Evolutionary conservation across 108 stramenopile species (phyloP).

Genomic region (Cyclostephanos invisitatus): DNA sequence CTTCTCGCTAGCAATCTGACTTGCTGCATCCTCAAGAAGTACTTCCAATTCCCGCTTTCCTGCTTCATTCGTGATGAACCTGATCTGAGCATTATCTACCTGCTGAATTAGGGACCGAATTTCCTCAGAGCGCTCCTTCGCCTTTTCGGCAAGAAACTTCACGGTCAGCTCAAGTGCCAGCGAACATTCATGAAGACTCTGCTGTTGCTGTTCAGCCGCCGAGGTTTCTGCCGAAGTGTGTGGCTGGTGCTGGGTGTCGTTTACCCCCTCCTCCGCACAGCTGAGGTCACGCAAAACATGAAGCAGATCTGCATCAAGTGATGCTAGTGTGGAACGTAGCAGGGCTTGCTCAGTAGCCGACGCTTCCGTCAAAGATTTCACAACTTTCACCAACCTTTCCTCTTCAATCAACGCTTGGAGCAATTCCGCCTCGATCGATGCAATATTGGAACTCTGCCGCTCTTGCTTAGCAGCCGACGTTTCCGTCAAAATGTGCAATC

Average conservation of each 20-base stretch:
- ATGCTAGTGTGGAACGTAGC: not conserved
- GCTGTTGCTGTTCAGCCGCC: not conserved
- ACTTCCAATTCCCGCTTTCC: not conserved
- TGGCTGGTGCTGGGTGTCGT: too few relatives aligned
- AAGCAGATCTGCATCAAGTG: too few relatives aligned
- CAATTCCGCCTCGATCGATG: too few relatives aligned
- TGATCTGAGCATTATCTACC: not conserved
- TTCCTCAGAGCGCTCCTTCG: too few relatives aligned
- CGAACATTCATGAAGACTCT: not conserved
- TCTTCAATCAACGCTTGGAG: too few relatives aligned
- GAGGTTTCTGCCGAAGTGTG: too few relatives aligned
- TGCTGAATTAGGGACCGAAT: too few relatives aligned
- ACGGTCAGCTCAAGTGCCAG: not conserved
- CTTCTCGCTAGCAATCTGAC: not conserved
- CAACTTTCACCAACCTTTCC: too few relatives aligned
- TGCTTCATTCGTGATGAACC: not conserved
- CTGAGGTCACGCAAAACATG: too few relatives aligned
- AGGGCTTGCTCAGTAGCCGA: not conserved
- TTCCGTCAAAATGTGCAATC: not conserved
- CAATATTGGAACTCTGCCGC: not conserved
- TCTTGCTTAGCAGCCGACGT: not conserved
- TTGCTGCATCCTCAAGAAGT: not conserved
- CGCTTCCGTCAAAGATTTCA: too few relatives aligned
- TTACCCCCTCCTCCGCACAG: too few relatives aligned
- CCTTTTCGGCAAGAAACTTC: too few relatives aligned